These are phyloP conservation scores for Globisporangium alternatum DNA, from an alignment of 352 stramenopile species.

Conservation along the genomic window DNA sequence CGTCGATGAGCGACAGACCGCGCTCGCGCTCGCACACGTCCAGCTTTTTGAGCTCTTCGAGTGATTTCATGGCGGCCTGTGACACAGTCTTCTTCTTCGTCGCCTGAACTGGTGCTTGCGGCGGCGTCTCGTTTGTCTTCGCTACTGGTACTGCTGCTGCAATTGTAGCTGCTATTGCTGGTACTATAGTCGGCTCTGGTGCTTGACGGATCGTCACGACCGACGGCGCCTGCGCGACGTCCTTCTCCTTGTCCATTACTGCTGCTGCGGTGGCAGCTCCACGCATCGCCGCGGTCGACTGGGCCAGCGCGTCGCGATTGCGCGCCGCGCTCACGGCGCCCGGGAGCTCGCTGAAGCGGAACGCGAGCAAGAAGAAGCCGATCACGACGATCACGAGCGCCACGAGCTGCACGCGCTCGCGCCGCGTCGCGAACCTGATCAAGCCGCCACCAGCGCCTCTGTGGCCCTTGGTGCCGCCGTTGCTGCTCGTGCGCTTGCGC, in stretches of 20 bases:
- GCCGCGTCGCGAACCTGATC: background rate
- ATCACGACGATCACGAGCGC: background rate
- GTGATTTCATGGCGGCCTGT: background rate
- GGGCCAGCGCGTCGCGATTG: slow-evolving; percentile 1
- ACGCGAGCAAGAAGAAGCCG: background rate
- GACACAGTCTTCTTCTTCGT: background rate
- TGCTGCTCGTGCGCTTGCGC: slow-evolving; percentile 7
- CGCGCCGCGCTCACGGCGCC: slow-evolving; percentile 1
- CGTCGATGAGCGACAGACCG: slow-evolving; percentile 10
- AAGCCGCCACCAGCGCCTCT: background rate
- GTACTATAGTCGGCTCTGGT: background rate
- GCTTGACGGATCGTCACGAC: background rate
- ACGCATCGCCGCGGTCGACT: slow-evolving; percentile 3
- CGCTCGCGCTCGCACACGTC: slow-evolving; percentile 12
- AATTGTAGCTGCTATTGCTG: background rate
- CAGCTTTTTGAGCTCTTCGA: slow-evolving; percentile 6
- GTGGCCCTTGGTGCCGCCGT: background rate
- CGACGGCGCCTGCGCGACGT: background rate
- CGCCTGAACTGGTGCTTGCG: background rate
- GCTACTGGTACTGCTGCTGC: background rate
- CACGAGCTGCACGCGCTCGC: slow-evolving; percentile 13
- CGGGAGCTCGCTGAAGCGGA: slow-evolving; percentile 9
- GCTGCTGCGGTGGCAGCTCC: background rate
- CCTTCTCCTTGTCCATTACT: background rate
- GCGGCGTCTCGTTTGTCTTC: too few species aligned